Evolutionary conservation across 495 filamentous ascomycete species (phyloP).

Genomic region (Stereocaulon alpinum): DNA sequence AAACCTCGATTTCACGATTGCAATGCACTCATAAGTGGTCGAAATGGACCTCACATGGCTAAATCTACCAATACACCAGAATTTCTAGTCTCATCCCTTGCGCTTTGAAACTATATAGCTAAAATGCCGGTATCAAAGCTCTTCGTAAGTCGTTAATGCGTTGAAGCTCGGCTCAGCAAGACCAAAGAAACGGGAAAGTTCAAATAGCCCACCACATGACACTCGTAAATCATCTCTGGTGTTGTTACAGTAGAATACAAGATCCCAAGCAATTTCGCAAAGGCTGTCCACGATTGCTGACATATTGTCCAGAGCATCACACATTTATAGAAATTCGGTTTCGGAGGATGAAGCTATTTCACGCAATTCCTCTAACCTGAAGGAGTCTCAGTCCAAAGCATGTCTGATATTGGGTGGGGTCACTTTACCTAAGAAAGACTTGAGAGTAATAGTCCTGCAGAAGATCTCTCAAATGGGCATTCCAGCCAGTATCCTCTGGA

Average conservation of each 20-base stretch:
- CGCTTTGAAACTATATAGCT: no score
- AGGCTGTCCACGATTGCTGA: background rate
- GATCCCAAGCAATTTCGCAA: background rate
- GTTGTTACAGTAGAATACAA: background rate
- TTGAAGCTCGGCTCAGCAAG: no score
- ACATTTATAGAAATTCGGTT: background rate
- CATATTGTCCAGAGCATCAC: background rate
- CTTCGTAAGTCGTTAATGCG: no score
- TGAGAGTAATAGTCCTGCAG: slow-evolving; percentile 12
- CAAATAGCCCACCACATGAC: background rate
- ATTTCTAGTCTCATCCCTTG: no score
- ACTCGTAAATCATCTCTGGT: background rate
- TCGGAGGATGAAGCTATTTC: background rate
- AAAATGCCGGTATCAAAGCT: no score
- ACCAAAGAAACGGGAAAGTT: no score
- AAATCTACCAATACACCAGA: no score
- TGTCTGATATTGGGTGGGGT: background rate
- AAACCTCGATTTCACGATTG: no score
- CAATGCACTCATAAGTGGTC: no score
- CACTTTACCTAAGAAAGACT: slow-evolving; percentile 2
- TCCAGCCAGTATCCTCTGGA: slow-evolving; percentile 2
- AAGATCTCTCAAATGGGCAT: slow-evolving; percentile 1
- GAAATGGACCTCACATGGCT: no score
- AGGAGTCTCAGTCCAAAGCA: background rate
- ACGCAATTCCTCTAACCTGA: background rate